Evolutionary conservation across 1,284 basidiomycete genomes (phyloP).

Genomic region (Vanrija pseudolonga): DNA sequence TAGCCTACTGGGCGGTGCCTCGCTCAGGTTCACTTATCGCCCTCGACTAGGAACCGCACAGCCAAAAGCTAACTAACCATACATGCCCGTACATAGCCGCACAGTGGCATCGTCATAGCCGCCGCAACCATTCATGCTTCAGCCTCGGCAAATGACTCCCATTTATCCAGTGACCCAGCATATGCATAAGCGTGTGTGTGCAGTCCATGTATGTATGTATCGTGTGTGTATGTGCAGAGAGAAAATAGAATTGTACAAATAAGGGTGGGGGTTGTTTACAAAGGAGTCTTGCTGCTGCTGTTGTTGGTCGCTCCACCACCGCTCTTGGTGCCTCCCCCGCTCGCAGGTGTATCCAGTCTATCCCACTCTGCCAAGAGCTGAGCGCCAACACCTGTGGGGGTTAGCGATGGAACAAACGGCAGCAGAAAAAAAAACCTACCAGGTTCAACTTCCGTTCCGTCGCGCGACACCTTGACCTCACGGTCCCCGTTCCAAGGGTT

Average conservation of each 20-base stretch:
- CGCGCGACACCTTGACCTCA: slow-evolving; percentile 85
- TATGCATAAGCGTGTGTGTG: slow-evolving; percentile 1
- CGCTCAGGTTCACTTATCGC: neutral
- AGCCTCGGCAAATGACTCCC: no score
- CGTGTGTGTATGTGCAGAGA: neutral
- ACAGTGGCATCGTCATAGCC: no score
- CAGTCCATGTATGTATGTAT: slow-evolving; percentile 3
- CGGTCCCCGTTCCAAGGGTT: slow-evolving; percentile 91
- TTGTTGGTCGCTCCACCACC: no score
- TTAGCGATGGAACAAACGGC: neutral
- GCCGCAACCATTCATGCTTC: no score
- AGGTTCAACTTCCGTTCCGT: slow-evolving; percentile 89
- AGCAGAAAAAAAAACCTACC: slow-evolving; percentile 29
- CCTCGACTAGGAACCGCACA: neutral
- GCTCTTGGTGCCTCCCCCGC: neutral
- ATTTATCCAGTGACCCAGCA: neutral
- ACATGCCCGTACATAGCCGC: no score
- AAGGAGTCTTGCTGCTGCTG: neutral
- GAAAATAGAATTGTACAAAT: neutral
- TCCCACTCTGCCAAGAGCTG: slow-evolving; percentile 74
- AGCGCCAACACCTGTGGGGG: slow-evolving; percentile 58
- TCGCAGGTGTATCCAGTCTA: slow-evolving; percentile 22
- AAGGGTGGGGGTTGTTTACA: neutral
- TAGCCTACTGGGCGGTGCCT: no score
- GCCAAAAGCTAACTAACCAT: no score